Conservation (phyloP, 441 rosid species). For the Erysimum cheiri region DNA sequence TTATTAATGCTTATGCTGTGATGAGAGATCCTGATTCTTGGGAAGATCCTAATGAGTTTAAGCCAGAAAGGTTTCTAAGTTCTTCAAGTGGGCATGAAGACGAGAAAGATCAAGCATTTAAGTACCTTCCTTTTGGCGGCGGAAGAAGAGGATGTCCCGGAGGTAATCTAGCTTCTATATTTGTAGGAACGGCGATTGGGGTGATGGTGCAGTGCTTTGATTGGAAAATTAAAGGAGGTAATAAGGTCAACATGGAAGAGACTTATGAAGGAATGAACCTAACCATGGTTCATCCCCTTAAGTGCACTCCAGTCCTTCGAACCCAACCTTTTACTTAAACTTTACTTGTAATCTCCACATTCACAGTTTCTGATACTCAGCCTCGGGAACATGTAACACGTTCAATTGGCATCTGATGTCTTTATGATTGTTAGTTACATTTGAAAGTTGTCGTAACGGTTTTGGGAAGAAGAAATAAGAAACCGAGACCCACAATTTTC, state of each 20-base stretch:
- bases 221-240: neutral
- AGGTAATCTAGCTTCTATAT: neutral
- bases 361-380: neutral
- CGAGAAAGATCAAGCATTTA: neutral
- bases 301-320: neutral
- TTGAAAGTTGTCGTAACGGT: too few species aligned
- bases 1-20: neutral
- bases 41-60: slow-evolving; percentile 9
- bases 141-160: slow-evolving; percentile 8
- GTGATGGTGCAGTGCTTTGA: slow-evolving; percentile 6
- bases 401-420: too few species aligned
- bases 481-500: too few species aligned
- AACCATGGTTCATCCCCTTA: neutral
- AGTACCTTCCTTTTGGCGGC: neutral
- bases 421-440: too few species aligned
- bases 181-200: neutral
- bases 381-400: neutral
- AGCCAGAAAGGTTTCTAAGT: slow-evolving; percentile 3
- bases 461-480: too few species aligned
- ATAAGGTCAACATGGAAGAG: neutral
- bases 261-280: neutral
- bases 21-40: slow-evolving; percentile 11
- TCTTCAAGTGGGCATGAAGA: neutral
- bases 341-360: neutral
- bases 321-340: neutral